Percentiles rank a stretch among this genome's conserved stretches.
Evolutionary conservation across 1,139 yeast genomes (phyloP).

Genomic region (Diutina siamensis): DNA sequence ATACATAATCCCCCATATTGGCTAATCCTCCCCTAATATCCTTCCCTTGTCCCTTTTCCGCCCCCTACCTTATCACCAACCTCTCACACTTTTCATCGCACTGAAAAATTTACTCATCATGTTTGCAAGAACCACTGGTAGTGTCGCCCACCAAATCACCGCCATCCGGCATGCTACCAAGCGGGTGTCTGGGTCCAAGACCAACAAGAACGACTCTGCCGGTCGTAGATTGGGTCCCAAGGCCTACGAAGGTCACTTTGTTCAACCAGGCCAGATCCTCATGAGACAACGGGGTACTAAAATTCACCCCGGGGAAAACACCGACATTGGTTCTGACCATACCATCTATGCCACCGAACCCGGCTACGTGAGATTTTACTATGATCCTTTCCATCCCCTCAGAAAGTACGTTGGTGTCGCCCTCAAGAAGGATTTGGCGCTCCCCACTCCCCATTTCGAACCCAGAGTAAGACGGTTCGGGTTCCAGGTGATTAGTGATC

Average conservation of each 20-base stretch:
- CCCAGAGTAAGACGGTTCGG: constrained; percentile 87
- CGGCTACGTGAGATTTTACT: constrained; percentile 82
- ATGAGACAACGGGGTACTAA: constrained; percentile 96
- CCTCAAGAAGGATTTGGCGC: constrained; percentile 43
- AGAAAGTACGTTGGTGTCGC: constrained; percentile 88
- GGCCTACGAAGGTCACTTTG: constrained; percentile 60
- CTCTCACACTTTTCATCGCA: not conserved
- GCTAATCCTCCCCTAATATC: too few species aligned
- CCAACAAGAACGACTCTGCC: constrained; percentile 88
- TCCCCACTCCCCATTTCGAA: constrained; percentile 84
- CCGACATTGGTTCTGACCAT: constrained; percentile 86
- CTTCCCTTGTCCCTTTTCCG: too few species aligned
- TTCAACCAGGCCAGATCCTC: constrained; percentile 73
- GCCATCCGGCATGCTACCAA: constrained; percentile 78
- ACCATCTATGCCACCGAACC: constrained; percentile 88
- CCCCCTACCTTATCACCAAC: too few species aligned
- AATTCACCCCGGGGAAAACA: constrained; percentile 90
- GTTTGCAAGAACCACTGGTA: constrained; percentile 4
- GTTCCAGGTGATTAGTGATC: constrained; percentile 40
- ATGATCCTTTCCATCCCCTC: constrained; percentile 95
- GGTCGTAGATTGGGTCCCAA: constrained; percentile 94
- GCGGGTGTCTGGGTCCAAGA: constrained; percentile 86
- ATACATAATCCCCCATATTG: too few species aligned
- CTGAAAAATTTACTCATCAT: not conserved
- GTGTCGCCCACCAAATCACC: constrained; percentile 1